Percentiles rank a stretch among this genome's conserved stretches.
These are phyloP conservation scores for Taphrina confusa DNA, from an alignment of 1,139 yeast genomes.

Conservation along the genomic window DNA sequence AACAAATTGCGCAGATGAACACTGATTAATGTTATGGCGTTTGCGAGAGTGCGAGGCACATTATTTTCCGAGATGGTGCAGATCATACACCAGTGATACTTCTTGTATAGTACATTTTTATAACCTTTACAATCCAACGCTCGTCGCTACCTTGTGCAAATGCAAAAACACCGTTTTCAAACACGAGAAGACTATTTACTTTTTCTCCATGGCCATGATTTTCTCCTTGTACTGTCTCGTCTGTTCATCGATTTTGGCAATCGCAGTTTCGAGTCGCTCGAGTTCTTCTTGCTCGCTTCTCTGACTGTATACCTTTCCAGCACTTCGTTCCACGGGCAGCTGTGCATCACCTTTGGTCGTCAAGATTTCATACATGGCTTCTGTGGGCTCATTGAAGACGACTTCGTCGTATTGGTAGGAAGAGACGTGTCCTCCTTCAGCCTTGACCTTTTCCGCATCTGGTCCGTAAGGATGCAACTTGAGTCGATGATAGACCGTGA, in stretches of 20 bases:
- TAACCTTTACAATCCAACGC: too few species aligned
- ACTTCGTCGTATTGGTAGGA: slow-evolving; percentile 83
- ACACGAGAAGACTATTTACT: too few species aligned
- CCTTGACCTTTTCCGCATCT: slow-evolving; percentile 43
- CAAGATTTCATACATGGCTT: slow-evolving; percentile 73
- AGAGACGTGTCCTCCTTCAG: slow-evolving; percentile 51
- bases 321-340: slow-evolving; percentile 61
- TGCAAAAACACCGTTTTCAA: background rate
- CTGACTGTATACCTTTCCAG: slow-evolving; percentile 52
- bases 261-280: slow-evolving; percentile 68
- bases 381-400: slow-evolving; percentile 95
- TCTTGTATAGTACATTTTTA: too few species aligned
- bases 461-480: slow-evolving; percentile 86
- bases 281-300: slow-evolving; percentile 75
- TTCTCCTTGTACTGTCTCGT: slow-evolving; percentile 25
- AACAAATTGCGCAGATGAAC: too few species aligned
- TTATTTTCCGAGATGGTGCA: too few species aligned
- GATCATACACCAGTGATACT: too few species aligned
- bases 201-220: slow-evolving; percentile 31
- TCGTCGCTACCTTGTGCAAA: background rate
- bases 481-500: slow-evolving; percentile 82
- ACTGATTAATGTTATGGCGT: too few species aligned
- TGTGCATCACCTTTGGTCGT: slow-evolving; percentile 57
- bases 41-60: too few species aligned
- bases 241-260: slow-evolving; percentile 54